These are phyloP conservation scores for Alloascoidea africana DNA, from an alignment of 805 yeast species.

Conservation along the genomic window DNA sequence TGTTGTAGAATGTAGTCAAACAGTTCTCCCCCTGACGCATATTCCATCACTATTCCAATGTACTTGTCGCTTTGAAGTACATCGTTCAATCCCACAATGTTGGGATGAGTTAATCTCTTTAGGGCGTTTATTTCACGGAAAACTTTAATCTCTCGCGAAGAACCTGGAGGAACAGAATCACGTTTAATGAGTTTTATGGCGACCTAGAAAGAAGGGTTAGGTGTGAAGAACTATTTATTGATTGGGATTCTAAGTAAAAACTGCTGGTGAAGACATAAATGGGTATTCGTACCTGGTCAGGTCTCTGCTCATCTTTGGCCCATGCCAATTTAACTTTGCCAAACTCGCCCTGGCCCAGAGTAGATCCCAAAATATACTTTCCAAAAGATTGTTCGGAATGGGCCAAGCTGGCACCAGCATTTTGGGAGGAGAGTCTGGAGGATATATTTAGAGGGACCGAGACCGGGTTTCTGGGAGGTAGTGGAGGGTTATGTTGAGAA, in stretches of 20 bases:
- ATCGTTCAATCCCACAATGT: constrained; percentile 81
- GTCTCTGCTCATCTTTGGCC: constrained; percentile 56
- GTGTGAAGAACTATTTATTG: too few species aligned
- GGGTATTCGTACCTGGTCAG: constrained; percentile 24
- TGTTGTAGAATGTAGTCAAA: constrained; percentile 85
- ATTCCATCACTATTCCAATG: constrained; percentile 91
- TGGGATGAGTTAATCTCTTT: constrained; percentile 71
- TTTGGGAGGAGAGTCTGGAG: constrained; percentile 13
- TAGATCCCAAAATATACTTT: constrained; percentile 77
- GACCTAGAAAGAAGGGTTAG: constrained; percentile 70
- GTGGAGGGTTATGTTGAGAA: constrained; percentile 7
- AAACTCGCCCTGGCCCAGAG: constrained; percentile 95
- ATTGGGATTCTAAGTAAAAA: too few species aligned
- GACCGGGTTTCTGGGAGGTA: constrained; percentile 4
- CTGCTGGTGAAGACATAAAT: too few species aligned
- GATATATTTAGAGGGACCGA: constrained; percentile 12
- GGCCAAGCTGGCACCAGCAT: constrained; percentile 12
- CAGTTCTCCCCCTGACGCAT: constrained; percentile 95
- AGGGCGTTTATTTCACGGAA: constrained; percentile 89
- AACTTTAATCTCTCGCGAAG: constrained; percentile 77
- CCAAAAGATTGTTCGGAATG: constrained; percentile 50
- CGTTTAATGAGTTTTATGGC: constrained; percentile 88
- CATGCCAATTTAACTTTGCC: constrained; percentile 96
- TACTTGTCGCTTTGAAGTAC: constrained; percentile 89
- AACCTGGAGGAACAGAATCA: constrained; percentile 74